Conservation (phyloP, 2,329 filamentous ascomycete species). For the Aspergillaceae sp. region DNA sequence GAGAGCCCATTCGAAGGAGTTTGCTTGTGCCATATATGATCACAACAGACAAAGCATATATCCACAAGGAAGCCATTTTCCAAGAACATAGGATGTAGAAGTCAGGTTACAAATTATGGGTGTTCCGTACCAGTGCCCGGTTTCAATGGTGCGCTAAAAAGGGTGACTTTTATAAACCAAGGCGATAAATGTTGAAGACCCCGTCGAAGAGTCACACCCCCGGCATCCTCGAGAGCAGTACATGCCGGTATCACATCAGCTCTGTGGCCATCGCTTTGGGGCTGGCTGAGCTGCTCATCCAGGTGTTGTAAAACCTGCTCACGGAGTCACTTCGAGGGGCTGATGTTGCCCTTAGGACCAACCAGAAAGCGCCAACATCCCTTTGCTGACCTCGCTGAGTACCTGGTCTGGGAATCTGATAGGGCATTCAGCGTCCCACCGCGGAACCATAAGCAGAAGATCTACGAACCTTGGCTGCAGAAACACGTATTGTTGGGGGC, state of each 20-base stretch:
- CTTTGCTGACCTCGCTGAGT: no score
- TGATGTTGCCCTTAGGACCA: neutral
- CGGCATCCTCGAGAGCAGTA: neutral
- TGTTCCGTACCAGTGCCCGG: neutral
- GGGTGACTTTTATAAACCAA: neutral
- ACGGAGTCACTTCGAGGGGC: neutral
- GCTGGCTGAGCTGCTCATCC: neutral
- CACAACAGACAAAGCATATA: slow-evolving; percentile 1
- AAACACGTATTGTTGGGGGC: no score
- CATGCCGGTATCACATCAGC: neutral
- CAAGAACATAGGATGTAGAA: neutral
- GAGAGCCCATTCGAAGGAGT: neutral
- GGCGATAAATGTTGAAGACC: neutral
- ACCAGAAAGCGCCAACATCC: no score
- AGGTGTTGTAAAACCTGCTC: neutral
- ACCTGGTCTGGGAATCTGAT: no score
- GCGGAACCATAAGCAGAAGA: no score
- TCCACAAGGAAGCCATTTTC: neutral
- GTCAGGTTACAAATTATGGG: neutral
- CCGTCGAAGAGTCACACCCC: neutral
- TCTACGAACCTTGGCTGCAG: no score
- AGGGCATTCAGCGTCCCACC: no score
- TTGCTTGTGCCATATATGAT: slow-evolving; percentile 1
- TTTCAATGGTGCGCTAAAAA: neutral
- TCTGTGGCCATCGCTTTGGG: neutral